These are phyloP conservation scores for Heracleum sosnowskyi DNA, from an alignment of 129 eudicot genomes.

Conservation along the genomic window DNA sequence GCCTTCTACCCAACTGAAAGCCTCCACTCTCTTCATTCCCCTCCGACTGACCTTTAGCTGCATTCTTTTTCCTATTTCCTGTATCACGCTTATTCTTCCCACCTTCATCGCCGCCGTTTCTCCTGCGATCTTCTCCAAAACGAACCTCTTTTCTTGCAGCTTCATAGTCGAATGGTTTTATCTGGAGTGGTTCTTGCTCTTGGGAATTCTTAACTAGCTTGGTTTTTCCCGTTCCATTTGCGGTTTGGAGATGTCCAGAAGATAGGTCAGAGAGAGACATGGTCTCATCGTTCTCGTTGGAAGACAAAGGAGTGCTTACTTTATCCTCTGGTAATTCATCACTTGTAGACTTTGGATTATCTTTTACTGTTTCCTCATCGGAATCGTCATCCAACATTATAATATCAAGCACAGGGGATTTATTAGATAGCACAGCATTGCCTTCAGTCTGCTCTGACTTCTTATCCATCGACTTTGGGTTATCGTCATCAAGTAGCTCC, in stretches of 20 bases:
- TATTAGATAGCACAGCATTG: not conserved
- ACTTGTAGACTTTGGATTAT: not conserved
- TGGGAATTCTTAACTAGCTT: slow-evolving; percentile 13
- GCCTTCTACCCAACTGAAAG: slow-evolving; percentile 63
- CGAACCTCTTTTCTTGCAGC: slow-evolving; percentile 57
- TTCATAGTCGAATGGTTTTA: slow-evolving; percentile 74
- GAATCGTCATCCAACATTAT: slow-evolving; percentile 44
- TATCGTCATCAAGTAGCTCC: not conserved
- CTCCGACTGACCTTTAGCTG: slow-evolving; percentile 12
- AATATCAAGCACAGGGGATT: slow-evolving; percentile 22
- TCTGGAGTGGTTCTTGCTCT: slow-evolving; percentile 12
- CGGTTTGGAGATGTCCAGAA: slow-evolving; percentile 29
- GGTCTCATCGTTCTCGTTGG: slow-evolving; percentile 34
- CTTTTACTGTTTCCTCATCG: slow-evolving; percentile 22
- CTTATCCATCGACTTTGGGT: not conserved
- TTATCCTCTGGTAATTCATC: slow-evolving; percentile 10
- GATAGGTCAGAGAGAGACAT: slow-evolving; percentile 70
- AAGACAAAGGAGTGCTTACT: slow-evolving; percentile 5
- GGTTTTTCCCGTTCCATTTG: slow-evolving; percentile 22
- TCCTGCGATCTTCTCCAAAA: slow-evolving; percentile 41
- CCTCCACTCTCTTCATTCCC: slow-evolving; percentile 37
- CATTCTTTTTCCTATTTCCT: slow-evolving; percentile 18
- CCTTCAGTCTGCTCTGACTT: slow-evolving; percentile 9
- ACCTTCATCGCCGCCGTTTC: slow-evolving; percentile 11
- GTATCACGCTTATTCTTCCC: slow-evolving; percentile 19